phyloP scores from a whole-genome alignment of 441 rosid genomes.

The Populus hybrid region DNA sequence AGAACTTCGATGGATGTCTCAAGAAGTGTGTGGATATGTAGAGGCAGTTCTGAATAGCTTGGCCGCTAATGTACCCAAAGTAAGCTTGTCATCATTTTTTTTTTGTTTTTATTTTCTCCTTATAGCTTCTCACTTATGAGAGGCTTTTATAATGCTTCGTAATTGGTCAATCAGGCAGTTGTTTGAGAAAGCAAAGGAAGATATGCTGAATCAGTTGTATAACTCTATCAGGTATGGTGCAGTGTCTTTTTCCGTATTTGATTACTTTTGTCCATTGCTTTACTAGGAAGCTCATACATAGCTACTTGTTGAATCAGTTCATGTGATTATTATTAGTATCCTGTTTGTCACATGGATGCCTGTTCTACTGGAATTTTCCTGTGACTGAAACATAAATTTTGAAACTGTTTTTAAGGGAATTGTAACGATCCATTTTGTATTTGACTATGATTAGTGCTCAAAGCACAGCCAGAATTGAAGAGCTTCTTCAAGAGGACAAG shows the following conservation, averaged over 20 bases:
- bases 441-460: slow-evolving; percentile 48
- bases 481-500: slow-evolving; percentile 82
- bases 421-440: background rate
- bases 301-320: too few species aligned
- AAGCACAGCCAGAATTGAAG: slow-evolving; percentile 73
- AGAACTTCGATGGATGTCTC: slow-evolving; percentile 99
- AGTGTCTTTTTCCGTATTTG: background rate
- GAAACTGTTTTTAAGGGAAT: too few species aligned
- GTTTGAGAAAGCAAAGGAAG: slow-evolving; percentile 97
- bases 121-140: background rate
- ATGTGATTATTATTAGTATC: too few species aligned
- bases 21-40: slow-evolving; percentile 97
- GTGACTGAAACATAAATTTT: too few species aligned
- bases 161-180: slow-evolving; percentile 69
- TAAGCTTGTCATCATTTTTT: slow-evolving; percentile 19
- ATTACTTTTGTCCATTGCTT: background rate
- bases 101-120: background rate
- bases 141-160: slow-evolving; percentile 9
- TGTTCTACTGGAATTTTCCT: too few species aligned
- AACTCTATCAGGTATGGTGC: slow-evolving; percentile 71
- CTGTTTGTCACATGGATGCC: too few species aligned
- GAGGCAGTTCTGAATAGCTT: slow-evolving; percentile 99
- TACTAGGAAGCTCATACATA: background rate
- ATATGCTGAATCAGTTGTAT: slow-evolving; percentile 94
- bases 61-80: slow-evolving; percentile 98